Conservation (phyloP, 1,284 basidiomycete species). For the Porodaedalea pini region DNA sequence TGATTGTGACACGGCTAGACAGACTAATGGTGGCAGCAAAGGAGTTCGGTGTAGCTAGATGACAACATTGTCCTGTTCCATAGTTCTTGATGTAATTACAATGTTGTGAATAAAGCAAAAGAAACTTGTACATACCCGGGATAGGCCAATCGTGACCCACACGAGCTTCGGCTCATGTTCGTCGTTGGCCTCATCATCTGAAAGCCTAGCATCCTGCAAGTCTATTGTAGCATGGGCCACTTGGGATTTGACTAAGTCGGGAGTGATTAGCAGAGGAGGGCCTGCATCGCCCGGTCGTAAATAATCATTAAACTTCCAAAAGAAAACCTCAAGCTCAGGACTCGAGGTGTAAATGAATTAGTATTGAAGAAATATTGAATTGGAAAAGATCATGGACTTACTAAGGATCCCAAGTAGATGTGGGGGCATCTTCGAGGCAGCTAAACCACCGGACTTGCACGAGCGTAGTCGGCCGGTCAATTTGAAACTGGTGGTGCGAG, state of each 20-base stretch:
- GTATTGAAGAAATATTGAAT: neutral
- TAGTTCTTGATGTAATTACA: neutral
- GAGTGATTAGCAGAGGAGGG: neutral
- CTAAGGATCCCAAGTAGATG: slow-evolving; percentile 9
- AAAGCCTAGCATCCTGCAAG: neutral
- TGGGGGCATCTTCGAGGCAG: neutral
- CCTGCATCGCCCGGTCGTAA: neutral
- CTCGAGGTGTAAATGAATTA: neutral
- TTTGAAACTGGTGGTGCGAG: neutral
- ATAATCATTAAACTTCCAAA: slow-evolving; percentile 8
- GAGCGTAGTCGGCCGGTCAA: neutral
- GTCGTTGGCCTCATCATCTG: neutral
- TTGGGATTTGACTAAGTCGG: slow-evolving; percentile 1
- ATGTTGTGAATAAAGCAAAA: neutral
- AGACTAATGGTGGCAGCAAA: neutral
- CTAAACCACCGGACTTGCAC: slow-evolving; percentile 13
- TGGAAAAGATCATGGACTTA: neutral
- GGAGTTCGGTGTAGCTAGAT: neutral
- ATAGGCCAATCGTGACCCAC: slow-evolving; percentile 11
- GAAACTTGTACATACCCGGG: neutral
- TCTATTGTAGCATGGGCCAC: neutral
- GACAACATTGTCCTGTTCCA: neutral
- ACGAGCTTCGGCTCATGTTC: neutral
- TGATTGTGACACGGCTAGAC: neutral
- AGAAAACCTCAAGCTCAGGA: slow-evolving; percentile 11